These are phyloP conservation scores for Cryptosporidium baileyi DNA, from an alignment of 169 alveolate species.

Conservation along the genomic window DNA sequence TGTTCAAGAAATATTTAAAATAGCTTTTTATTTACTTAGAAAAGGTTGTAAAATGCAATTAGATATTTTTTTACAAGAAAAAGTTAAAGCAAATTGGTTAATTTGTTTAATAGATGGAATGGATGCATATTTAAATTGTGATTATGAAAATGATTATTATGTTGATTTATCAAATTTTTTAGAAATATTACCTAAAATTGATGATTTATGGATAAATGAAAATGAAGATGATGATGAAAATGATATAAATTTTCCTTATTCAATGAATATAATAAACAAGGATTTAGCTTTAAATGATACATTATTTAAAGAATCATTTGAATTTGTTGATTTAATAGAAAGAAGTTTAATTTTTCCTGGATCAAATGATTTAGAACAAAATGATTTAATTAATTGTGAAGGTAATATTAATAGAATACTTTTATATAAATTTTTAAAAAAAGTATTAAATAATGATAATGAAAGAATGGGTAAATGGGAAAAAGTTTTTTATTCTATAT, in stretches of 20 bases:
- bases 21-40: slow-evolving; percentile 6
- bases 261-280: not conserved
- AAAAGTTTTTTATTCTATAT: not conserved
- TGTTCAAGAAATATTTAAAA: slow-evolving; percentile 32
- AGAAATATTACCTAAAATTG: slow-evolving; percentile 34
- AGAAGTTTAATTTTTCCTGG: slow-evolving; percentile 48
- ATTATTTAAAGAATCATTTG: slow-evolving; percentile 32
- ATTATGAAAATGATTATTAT: slow-evolving; percentile 12
- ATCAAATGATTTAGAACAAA: not conserved
- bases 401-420: slow-evolving; percentile 30
- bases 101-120: slow-evolving; percentile 43
- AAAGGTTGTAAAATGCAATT: slow-evolving; percentile 61
- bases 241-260: not conserved
- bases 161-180: slow-evolving; percentile 30
- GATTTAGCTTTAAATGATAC: slow-evolving; percentile 31
- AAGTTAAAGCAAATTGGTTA: slow-evolving; percentile 43
- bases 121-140: slow-evolving; percentile 38
- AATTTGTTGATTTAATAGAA: slow-evolving; percentile 27
- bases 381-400: not conserved
- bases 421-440: not conserved
- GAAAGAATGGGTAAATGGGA: slow-evolving; percentile 38
- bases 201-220: slow-evolving; percentile 44
- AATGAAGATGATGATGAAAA: not conserved
- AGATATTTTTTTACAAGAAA: slow-evolving; percentile 30
- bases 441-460: not conserved